Conservation (phyloP, 768 basidiomycete species). For the Panaeolus cyanescens region DNA sequence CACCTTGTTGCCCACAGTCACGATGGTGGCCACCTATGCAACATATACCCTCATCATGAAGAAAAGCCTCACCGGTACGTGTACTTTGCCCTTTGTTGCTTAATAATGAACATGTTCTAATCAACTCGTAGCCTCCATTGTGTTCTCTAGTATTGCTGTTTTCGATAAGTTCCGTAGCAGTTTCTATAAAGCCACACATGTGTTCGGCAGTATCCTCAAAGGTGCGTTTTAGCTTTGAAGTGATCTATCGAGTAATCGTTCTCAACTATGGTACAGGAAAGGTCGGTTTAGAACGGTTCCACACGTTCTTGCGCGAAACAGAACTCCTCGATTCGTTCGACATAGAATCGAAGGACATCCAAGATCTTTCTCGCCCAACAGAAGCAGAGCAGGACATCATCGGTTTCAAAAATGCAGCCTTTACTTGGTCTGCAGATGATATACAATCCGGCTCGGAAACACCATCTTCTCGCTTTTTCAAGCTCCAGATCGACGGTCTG, state of each 20-base stretch:
- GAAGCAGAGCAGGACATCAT: conserved; percentile 29
- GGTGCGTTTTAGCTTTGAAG: conserved; percentile 4
- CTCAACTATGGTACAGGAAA: conserved; percentile 22
- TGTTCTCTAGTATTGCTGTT: conserved; percentile 57
- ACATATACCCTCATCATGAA: conserved; percentile 53
- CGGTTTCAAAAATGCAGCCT: conserved; percentile 55
- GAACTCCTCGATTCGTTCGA: conserved; percentile 44
- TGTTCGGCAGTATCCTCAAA: conserved; percentile 14
- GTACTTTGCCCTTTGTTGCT: not conserved
- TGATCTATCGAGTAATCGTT: not conserved
- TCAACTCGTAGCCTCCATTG: conserved; percentile 46
- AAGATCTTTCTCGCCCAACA: not conserved
- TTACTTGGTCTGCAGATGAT: conserved; percentile 55
- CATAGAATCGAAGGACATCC: conserved; percentile 21
- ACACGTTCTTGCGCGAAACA: conserved; percentile 44
- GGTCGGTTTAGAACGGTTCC: conserved; percentile 62
- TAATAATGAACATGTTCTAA: conserved; percentile 37
- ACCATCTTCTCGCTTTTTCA: conserved; percentile 49
- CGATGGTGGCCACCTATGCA: conserved; percentile 67
- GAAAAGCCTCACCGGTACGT: conserved; percentile 28
- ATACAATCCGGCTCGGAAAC: conserved; percentile 32
- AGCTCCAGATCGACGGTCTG: conserved; percentile 52
- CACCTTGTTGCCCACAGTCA: conserved; percentile 51
- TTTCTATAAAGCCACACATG: conserved; percentile 24
- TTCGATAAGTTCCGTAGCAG: conserved; percentile 54